A percentile compares a stretch with the other conserved stretches of the same genome.
phyloP scores from a whole-genome alignment of 1,139 yeast species.

The Candida glucosophila region DNA sequence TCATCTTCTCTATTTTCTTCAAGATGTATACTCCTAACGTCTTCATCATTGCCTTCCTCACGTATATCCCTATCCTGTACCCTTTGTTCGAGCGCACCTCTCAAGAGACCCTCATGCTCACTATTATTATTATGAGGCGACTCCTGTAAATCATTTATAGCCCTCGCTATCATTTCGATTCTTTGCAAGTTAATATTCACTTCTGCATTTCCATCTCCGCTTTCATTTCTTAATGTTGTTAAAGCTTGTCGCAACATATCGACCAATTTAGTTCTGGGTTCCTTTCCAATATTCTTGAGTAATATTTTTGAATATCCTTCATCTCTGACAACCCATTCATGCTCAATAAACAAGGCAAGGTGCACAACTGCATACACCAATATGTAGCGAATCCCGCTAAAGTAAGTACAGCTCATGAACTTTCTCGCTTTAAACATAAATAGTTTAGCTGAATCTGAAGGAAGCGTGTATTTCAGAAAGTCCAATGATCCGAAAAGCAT shows the following conservation, averaged over 20 bases:
- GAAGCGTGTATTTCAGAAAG: constrained; percentile 6
- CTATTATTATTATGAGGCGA: constrained; percentile 9
- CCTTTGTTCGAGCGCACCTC: constrained; percentile 11
- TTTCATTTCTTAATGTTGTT: constrained; percentile 19
- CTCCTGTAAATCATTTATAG: constrained; percentile 22
- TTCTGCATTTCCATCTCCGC: constrained; percentile 13
- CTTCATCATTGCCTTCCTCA: constrained; percentile 3
- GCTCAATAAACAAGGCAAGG: constrained; percentile 46
- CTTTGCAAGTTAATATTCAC: constrained; percentile 16
- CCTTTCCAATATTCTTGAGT: constrained; percentile 48
- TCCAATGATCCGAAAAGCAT: constrained; percentile 40
- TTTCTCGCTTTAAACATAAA: constrained; percentile 8
- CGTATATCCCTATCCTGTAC: constrained; percentile 4
- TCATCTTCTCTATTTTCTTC: constrained; percentile 4
- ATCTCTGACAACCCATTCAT: constrained; percentile 68
- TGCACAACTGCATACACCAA: constrained; percentile 31
- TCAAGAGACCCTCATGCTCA: constrained; percentile 12
- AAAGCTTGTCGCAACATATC: constrained; percentile 29
- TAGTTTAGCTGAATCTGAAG: constrained; percentile 2
- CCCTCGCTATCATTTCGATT: constrained; percentile 22
- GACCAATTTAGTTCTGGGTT: constrained; percentile 34
- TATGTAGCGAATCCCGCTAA: constrained; percentile 33
- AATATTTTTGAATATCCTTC: constrained; percentile 55
- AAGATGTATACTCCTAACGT: background rate
- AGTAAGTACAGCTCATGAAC: constrained; percentile 27